phyloP scores from a whole-genome alignment of 2,329 filamentous ascomycete genomes.

The Bipolaris gigantea region DNA sequence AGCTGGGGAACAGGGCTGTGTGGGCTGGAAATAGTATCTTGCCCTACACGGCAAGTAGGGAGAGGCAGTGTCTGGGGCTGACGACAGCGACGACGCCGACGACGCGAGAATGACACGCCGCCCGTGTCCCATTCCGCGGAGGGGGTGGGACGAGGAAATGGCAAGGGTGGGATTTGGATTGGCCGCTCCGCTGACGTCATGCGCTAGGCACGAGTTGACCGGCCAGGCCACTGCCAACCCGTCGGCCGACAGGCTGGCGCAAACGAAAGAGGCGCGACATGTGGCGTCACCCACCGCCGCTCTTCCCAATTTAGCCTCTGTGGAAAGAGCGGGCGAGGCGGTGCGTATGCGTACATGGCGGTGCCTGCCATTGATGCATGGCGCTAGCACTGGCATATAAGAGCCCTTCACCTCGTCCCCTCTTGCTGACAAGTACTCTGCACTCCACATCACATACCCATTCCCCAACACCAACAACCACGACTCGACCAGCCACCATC shows the following conservation, averaged over 20 bases:
- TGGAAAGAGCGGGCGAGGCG: slow-evolving; percentile 24
- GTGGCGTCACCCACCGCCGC: slow-evolving; percentile 23
- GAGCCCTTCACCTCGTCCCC: slow-evolving; percentile 15
- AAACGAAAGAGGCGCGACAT: slow-evolving; percentile 8
- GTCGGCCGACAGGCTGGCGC: slow-evolving; percentile 2
- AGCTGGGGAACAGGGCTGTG: not conserved
- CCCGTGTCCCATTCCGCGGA: not conserved
- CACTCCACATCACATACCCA: slow-evolving; percentile 13
- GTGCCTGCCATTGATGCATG: slow-evolving; percentile 1
- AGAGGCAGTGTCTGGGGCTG: too few relatives aligned
- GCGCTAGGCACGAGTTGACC: not conserved
- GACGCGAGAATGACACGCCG: too few relatives aligned
- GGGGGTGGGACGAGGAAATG: not conserved
- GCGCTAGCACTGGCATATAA: slow-evolving; percentile 22
- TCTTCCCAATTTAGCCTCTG: slow-evolving; percentile 19
- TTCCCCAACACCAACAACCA: not conserved
- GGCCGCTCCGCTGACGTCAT: slow-evolving; percentile 3
- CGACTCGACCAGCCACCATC: slow-evolving; percentile 1
- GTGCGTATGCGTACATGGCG: slow-evolving; percentile 20
- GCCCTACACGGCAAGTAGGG: too few relatives aligned
- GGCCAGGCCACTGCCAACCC: not conserved
- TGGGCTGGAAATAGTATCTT: slow-evolving; percentile 3
- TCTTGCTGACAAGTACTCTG: slow-evolving; percentile 1
- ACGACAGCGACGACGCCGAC: too few relatives aligned
- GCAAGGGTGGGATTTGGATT: not conserved